phyloP scores from a whole-genome alignment of 495 filamentous ascomycete species.

The Lasiosphaeria hispida region DNA sequence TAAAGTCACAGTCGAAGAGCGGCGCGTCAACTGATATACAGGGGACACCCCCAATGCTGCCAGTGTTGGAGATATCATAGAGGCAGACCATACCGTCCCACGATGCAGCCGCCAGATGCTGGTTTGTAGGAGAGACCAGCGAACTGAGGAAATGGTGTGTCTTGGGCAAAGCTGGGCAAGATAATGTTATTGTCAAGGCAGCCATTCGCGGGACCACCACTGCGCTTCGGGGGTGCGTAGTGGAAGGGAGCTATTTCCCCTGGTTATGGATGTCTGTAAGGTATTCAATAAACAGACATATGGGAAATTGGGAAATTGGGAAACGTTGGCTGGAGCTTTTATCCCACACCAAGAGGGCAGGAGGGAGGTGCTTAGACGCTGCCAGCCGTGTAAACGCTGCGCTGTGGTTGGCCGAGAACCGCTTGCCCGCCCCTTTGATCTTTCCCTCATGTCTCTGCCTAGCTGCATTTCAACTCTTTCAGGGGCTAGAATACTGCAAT shows the following conservation, averaged over 20 bases:
- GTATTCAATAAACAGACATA: too few species aligned
- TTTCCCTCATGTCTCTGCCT: too few species aligned
- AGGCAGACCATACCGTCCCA: slow-evolving; percentile 96
- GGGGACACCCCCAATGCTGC: slow-evolving; percentile 72
- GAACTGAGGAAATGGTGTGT: slow-evolving; percentile 83
- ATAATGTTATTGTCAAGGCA: slow-evolving; percentile 79
- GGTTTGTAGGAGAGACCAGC: slow-evolving; percentile 74
- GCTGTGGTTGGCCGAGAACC: too few species aligned
- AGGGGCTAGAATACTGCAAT: too few species aligned
- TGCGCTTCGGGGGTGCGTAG: neutral
- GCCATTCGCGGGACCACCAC: slow-evolving; percentile 33
- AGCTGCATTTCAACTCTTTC: too few species aligned
- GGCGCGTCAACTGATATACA: slow-evolving; percentile 78
- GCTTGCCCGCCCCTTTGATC: too few species aligned
- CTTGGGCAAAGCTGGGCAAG: slow-evolving; percentile 68
- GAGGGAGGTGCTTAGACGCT: too few species aligned
- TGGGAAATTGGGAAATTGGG: too few species aligned
- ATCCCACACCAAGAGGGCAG: too few species aligned
- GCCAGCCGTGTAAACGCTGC: too few species aligned
- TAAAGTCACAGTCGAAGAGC: slow-evolving; percentile 78
- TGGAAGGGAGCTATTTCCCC: slow-evolving; percentile 8
- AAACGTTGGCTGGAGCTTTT: too few species aligned
- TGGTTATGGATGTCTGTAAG: neutral
- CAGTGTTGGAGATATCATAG: slow-evolving; percentile 75
- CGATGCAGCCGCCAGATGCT: slow-evolving; percentile 79